These are phyloP conservation scores for Aspergillus sp. DNA, from an alignment of 2,329 filamentous ascomycete genomes.

Conservation along the genomic window DNA sequence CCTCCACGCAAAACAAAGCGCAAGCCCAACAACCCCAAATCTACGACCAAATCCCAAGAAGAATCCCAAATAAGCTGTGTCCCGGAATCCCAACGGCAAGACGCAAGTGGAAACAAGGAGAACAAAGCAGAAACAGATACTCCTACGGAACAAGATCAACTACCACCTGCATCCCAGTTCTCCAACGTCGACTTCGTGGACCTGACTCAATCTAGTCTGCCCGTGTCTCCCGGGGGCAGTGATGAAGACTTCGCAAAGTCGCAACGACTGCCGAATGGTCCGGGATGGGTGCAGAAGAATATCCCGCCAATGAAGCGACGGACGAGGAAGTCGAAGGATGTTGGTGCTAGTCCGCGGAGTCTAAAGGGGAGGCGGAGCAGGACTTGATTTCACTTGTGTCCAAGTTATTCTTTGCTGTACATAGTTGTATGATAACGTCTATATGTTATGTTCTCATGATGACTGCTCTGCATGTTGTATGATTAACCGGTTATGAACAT, in stretches of 20 bases:
- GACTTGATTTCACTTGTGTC: neutral
- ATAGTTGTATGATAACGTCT: neutral
- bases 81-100: constrained; percentile 5
- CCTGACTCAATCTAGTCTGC: constrained; percentile 32
- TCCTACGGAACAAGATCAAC: neutral
- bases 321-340: constrained; percentile 14
- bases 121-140: neutral
- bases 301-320: constrained; percentile 10
- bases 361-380: constrained; percentile 11
- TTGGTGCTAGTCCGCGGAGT: constrained; percentile 13
- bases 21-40: neutral
- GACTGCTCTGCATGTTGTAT: neutral
- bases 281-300: constrained; percentile 25
- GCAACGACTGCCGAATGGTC: constrained; percentile 20
- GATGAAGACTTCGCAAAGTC: constrained; percentile 24
- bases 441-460: neutral
- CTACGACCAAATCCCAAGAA: neutral
- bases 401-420: neutral
- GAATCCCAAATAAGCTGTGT: constrained; percentile 7
- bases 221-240: constrained; percentile 17
- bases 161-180: constrained; percentile 4
- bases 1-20: neutral
- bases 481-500: neutral
- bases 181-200: constrained; percentile 28
- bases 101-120: neutral